Conservation (phyloP, 352 stramenopile genomes). For the Globisporangium okanoganense region DNA sequence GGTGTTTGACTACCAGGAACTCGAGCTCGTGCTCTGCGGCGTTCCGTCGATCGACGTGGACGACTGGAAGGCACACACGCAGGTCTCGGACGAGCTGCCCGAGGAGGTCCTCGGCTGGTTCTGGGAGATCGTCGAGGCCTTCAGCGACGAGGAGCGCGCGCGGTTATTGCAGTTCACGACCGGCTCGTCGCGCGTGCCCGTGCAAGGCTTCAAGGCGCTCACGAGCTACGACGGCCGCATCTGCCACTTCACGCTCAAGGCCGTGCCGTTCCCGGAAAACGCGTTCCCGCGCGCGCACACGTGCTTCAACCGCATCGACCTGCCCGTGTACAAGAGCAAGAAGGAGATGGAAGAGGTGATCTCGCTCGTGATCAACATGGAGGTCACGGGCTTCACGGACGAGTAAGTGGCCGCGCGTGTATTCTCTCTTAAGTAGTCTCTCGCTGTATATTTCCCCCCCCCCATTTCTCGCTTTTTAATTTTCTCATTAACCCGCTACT, state of each 20-base stretch:
- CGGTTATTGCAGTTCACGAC: conserved; percentile 56
- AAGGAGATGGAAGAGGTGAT: conserved; percentile 91
- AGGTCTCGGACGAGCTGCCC: conserved; percentile 84
- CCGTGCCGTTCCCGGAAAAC: conserved; percentile 51
- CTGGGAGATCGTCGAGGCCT: conserved; percentile 52
- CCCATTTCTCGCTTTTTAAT: background rate
- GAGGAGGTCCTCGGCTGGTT: conserved; percentile 76
- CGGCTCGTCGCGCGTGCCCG: conserved; percentile 47
- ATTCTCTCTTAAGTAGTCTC: background rate
- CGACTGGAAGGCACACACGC: conserved; percentile 81
- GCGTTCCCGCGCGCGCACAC: conserved; percentile 63
- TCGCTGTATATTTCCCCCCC: conserved; percentile 1
- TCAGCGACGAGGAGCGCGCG: conserved; percentile 52
- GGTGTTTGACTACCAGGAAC: conserved; percentile 82
- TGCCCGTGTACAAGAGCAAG: conserved; percentile 91
- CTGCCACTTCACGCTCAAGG: conserved; percentile 61
- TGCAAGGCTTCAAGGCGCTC: conserved; percentile 63
- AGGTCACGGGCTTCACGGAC: conserved; percentile 89
- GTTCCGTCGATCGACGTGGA: conserved; percentile 79
- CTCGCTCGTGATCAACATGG: conserved; percentile 94
- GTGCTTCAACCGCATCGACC: conserved; percentile 86
- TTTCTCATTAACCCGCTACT: background rate
- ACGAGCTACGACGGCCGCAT: conserved; percentile 59
- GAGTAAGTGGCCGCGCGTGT: conserved; percentile 26
- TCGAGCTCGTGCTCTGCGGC: conserved; percentile 78